Base-by-base conservation (phyloP, 257 asterid genomes). In the Solanum rostratum region DNA sequence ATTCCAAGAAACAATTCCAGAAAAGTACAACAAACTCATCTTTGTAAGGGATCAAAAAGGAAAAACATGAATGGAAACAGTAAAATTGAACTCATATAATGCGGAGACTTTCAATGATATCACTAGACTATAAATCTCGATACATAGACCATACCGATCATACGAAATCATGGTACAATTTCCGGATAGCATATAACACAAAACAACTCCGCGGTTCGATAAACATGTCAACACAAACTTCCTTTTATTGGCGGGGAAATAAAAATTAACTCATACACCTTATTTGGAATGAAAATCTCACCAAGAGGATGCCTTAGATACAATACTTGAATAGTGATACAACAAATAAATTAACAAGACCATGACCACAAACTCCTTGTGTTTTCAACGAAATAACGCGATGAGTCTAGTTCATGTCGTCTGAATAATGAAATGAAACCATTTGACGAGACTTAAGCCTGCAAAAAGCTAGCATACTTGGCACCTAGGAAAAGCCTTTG, bases 401-500 rank as follows among this genome's bases (percentile, higher is more conserved):
- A 76, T 15, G 41, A 15, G 82, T 8, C 82, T 49, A 49, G 45
- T 49, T 27, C 59, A 18, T 14, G n/a, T 14, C 16, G 3, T 49
- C 62, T 49, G 27, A 76, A 27, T 18, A 27, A 49, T 76, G 43
- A 29, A 76, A 27, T 49, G 24, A 76, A 76, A 27, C 27, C 63
- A 18, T 27, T 49, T 6, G 60, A 76, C 1, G 14, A 50, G 10
- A 50, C 39, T 82, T 85, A 94, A 57, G 82, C 96, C 92, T 92
- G 98, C 93, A 96, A 88, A 91, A 96, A 94, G 92, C 98, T 96
- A 82, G 98, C 98, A 82, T 96, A 96, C 91, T 96, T 94, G 89
- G 97, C 98, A 82, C 99, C 98, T 41, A 96, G 93, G 84, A 96
- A 92, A 74, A 96, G 92, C 98, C 98, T 92, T 85, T 96, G 99